These are phyloP conservation scores for Penicillium riverlandense DNA, from an alignment of 495 filamentous ascomycete genomes.

Conservation along the genomic window DNA sequence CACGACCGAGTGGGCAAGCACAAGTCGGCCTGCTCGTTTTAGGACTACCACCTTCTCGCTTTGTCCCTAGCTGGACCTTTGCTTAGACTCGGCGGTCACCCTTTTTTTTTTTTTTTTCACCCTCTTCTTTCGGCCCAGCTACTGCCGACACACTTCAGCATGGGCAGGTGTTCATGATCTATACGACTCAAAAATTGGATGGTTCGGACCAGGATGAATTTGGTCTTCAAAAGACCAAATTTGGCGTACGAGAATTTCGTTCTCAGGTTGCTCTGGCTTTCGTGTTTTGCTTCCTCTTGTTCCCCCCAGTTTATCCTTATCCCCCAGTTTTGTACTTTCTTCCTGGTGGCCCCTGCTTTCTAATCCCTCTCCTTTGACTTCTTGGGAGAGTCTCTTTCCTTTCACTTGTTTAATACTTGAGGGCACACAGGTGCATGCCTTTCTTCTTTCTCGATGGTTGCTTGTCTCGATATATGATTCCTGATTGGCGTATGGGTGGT, in stretches of 20 bases:
- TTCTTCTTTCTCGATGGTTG: slow-evolving; percentile 11
- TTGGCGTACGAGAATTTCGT: slow-evolving; percentile 22
- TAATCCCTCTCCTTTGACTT: slow-evolving; percentile 1
- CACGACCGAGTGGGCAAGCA: no score
- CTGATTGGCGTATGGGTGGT: slow-evolving; percentile 20
- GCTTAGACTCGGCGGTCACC: slow-evolving; percentile 15
- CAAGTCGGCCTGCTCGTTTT: background rate
- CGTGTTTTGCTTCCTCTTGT: slow-evolving; percentile 13
- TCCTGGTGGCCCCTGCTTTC: slow-evolving; percentile 1
- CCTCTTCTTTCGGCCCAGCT: slow-evolving; percentile 17
- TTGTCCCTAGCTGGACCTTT: slow-evolving; percentile 6
- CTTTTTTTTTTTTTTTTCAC: slow-evolving; percentile 9
- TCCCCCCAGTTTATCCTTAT: slow-evolving; percentile 13
- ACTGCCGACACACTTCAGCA: slow-evolving; percentile 25
- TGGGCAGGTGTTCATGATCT: slow-evolving; percentile 41
- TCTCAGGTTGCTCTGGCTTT: slow-evolving; percentile 11
- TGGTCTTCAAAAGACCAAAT: slow-evolving; percentile 22
- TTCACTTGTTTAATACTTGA: slow-evolving; percentile 28
- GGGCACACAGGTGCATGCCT: slow-evolving; percentile 17
- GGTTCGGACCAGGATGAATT: slow-evolving; percentile 21
- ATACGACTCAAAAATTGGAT: slow-evolving; percentile 34
- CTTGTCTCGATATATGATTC: slow-evolving; percentile 21
- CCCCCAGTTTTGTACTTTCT: slow-evolving; percentile 6
- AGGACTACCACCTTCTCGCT: background rate
- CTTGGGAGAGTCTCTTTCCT: slow-evolving; percentile 7